Base-by-base conservation (phyloP, 192 early-diverging fungal genomes). In the Coemansia sp. region DNA sequence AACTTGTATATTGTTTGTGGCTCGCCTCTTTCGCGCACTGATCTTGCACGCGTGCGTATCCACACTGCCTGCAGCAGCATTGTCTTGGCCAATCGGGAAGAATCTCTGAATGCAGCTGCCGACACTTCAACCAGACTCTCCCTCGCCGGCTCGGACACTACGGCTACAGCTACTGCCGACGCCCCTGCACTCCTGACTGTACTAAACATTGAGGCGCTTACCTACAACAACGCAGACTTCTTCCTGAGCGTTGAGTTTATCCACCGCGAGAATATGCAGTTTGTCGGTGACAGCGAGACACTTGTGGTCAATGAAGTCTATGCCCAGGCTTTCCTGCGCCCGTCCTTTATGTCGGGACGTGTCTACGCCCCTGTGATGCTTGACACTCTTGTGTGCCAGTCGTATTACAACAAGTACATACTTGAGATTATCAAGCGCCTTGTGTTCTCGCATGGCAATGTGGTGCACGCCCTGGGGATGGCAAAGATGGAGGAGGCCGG, bases 161-260 rank as follows among this genome's bases (percentile, higher is more conserved):
- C 77, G 21, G 59, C 77, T 10, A 73, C 77, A 9, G 77, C 77
- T 11, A 77, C 73, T 3, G 83, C 84, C 8, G 89, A 91, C 60
- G 80, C 89, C 15, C 71, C 85, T 3, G 82, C 83, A 9, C 64
- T 91, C 4, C 70, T 91, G 57, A 68, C 77, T 22, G 80, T 86
- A 37, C 65, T 91, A 24, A 91, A 91, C 41, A 83, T 89, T 30
- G 85, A 86, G 62, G 69, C 81, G 25, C 65, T 85, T 55, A 65
- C 78, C 17, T 66, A 66, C 27, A 48, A 60, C 14, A 67, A 56
- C 51, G 24, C 64, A 0, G 78, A 70, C 39, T 83, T 83, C 45
- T 88, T 89, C 75, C 70, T 87, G 50, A 83, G 81, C 21, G 83
- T 88, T 46, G 89, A 91, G 73, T 88, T 89, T 61, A 74, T 86